These are phyloP conservation scores for Suhomyces taliae DNA, from an alignment of 1,139 yeast genomes.

Conservation along the genomic window DNA sequence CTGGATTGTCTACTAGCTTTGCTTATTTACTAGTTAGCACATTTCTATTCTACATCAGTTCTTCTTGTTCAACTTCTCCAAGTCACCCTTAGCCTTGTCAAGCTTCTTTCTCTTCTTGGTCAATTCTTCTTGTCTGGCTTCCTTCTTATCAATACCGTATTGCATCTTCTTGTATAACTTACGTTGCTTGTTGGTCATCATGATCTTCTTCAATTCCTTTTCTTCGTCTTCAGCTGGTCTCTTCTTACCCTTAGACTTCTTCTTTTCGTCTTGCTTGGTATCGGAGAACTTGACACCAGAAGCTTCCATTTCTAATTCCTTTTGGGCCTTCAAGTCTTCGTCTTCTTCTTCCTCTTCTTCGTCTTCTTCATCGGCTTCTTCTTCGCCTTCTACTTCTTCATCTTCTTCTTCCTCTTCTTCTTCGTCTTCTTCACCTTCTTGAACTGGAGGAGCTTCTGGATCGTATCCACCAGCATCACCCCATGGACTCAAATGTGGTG, in stretches of 20 bases:
- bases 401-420: conserved; percentile 50
- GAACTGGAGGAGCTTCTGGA: conserved; percentile 57
- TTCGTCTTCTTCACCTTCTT: conserved; percentile 30
- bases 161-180: conserved; percentile 94
- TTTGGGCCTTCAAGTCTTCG: conserved; percentile 67
- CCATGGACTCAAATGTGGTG: conserved; percentile 99
- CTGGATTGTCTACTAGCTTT: background rate
- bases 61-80: conserved; percentile 40
- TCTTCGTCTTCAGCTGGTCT: conserved; percentile 64
- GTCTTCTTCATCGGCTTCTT: conserved; percentile 49
- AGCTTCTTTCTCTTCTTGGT: conserved; percentile 77
- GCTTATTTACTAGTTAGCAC: background rate
- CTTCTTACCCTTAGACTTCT: conserved; percentile 37
- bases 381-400: conserved; percentile 52
- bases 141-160: conserved; percentile 85
- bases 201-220: conserved; percentile 84
- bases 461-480: conserved; percentile 91
- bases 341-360: conserved; percentile 51
- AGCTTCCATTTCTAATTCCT: conserved; percentile 88
- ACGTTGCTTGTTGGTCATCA: conserved; percentile 98
- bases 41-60: background rate
- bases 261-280: conserved; percentile 32
- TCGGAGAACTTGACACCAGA: conserved; percentile 79
- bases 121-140: conserved; percentile 71
- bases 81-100: conserved; percentile 63